Percentiles rank a stretch among this genome's conserved stretches.
Evolutionary conservation across 495 filamentous ascomycete species (phyloP).

Genomic region (Gamarada debralockiae): DNA sequence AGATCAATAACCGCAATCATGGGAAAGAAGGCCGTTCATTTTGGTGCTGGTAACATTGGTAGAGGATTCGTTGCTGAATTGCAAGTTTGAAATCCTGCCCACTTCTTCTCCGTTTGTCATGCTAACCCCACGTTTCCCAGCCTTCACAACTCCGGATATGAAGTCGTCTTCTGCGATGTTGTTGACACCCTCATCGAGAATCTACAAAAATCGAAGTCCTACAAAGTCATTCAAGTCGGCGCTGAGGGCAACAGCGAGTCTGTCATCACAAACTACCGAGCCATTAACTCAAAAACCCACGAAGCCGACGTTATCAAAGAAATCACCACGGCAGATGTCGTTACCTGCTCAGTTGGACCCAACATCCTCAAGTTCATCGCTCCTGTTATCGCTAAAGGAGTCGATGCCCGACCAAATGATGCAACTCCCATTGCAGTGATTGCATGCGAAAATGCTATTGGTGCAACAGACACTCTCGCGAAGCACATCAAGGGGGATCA

Average conservation of each 20-base stretch:
- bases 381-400: constrained; percentile 85
- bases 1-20: constrained; percentile 6
- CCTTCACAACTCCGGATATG: constrained; percentile 81
- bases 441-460: constrained; percentile 96
- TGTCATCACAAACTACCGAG: constrained; percentile 87
- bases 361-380: constrained; percentile 96
- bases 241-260: constrained; percentile 76
- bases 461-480: constrained; percentile 80
- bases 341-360: constrained; percentile 96
- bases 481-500: constrained; percentile 73
- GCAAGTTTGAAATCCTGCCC: constrained; percentile 1
- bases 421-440: constrained; percentile 80
- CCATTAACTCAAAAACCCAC: constrained; percentile 88
- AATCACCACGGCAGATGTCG: constrained; percentile 79
- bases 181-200: constrained; percentile 72
- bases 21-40: constrained; percentile 81
- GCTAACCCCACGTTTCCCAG: neutral
- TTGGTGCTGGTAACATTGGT: constrained; percentile 89
- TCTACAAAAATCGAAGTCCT: constrained; percentile 69
- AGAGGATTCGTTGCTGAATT: constrained; percentile 29
- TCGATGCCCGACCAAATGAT: constrained; percentile 65
- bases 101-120: neutral
- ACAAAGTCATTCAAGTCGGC: constrained; percentile 91
- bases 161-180: constrained; percentile 95
- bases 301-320: constrained; percentile 76